These are phyloP conservation scores for Podila epigama DNA, from an alignment of 192 early-diverging fungal species.

Conservation along the genomic window DNA sequence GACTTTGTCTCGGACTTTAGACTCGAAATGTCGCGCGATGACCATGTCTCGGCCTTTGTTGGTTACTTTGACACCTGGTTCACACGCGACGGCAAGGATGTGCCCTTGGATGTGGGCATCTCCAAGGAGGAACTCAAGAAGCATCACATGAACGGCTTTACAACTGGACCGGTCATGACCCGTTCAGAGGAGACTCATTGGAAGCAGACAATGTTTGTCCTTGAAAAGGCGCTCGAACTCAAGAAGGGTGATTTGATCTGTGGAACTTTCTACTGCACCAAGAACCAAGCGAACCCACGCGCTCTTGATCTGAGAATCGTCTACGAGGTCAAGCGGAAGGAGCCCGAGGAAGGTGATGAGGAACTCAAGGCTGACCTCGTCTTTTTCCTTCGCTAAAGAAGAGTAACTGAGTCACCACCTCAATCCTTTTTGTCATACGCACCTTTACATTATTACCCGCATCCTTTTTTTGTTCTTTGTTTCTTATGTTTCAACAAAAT, in stretches of 20 bases:
- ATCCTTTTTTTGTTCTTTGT: no score
- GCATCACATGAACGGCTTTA: constrained; percentile 45
- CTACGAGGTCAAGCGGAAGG: constrained; percentile 27
- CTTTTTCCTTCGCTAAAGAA: constrained; percentile 35
- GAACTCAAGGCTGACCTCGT: constrained; percentile 30
- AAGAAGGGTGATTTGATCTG: constrained; percentile 46
- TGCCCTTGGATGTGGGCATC: constrained; percentile 61
- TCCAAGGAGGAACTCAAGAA: constrained; percentile 32
- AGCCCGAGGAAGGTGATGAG: neutral
- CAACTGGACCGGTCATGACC: constrained; percentile 80
- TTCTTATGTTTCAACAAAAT: no score
- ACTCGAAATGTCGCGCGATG: constrained; percentile 76
- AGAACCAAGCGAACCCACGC: constrained; percentile 33
- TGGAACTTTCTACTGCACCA: constrained; percentile 43
- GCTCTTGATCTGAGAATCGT: constrained; percentile 44
- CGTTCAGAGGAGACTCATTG: constrained; percentile 93
- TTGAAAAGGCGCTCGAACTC: constrained; percentile 74
- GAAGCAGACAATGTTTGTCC: constrained; percentile 99
- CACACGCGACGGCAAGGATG: constrained; percentile 87
- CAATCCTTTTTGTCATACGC: neutral
- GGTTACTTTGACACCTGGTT: constrained; percentile 98
- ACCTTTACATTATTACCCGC: neutral
- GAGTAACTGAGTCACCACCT: no score
- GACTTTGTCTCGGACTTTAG: constrained; percentile 87
- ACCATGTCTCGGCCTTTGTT: constrained; percentile 93